These are phyloP conservation scores for Tetradesmus lagerheimii DNA, from an alignment of 139 green algal genomes.

Conservation along the genomic window DNA sequence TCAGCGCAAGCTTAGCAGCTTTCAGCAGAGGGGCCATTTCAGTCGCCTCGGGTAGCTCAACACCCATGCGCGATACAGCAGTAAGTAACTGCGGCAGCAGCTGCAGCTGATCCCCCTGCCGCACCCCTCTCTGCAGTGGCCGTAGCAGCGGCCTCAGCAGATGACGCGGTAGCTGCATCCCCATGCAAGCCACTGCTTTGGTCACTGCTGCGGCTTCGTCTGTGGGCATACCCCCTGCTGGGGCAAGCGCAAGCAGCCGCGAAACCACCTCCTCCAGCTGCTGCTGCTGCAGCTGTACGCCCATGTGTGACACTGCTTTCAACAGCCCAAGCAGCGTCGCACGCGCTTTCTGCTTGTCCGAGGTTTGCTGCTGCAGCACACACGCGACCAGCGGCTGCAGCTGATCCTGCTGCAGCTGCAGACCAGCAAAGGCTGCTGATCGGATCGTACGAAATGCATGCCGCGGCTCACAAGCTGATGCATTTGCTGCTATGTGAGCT, in stretches of 20 bases:
- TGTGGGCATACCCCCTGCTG: background rate
- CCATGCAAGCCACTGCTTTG: background rate
- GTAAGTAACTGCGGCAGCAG: background rate
- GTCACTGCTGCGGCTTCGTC: background rate
- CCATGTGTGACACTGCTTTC: background rate
- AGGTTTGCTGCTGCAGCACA: background rate
- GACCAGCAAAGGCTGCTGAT: background rate
- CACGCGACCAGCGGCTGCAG: background rate
- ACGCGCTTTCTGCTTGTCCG: background rate
- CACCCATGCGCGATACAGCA: background rate
- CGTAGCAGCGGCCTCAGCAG: background rate
- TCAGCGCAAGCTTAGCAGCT: background rate
- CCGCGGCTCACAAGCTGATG: background rate
- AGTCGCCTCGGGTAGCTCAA: background rate
- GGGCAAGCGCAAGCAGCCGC: background rate
- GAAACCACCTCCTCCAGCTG: background rate
- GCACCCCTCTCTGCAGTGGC: background rate
- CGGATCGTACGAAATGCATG: background rate
- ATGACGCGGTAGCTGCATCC: background rate
- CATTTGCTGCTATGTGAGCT: background rate
- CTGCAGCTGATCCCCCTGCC: background rate
- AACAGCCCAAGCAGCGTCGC: background rate
- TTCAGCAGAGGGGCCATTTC: background rate
- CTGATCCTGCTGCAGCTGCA: background rate
- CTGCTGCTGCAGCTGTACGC: background rate